Evolutionary conservation across 805 yeast genomes (phyloP), one percentile per base, ranked within the genome.

Genomic region (Lipomyces starkeyi): DNA sequence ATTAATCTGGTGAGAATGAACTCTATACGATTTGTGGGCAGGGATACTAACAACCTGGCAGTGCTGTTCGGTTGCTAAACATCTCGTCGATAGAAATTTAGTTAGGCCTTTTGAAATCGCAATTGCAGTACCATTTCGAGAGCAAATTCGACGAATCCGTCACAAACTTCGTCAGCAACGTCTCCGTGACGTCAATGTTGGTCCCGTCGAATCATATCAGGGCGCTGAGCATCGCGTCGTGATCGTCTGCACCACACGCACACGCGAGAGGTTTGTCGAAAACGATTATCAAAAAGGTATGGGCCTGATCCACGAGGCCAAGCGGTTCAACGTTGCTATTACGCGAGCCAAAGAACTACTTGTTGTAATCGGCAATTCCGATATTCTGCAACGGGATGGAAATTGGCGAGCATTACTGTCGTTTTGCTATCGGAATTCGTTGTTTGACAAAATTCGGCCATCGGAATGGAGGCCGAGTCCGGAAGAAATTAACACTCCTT

Each of bases 311-410:
- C 65, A 64, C 20, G 74, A 71, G 25, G 67, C 70, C 25, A 64
- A 67, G 47, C 68, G 85, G 71, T 74, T 83, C 65, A 83, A 83
- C 71, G 84, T 83, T 55, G 85, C 84, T 0, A 75, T 83, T 47
- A 83, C 85, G 1, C 78, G 86, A 71, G 83, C 84, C 9, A 78
- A 76, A 65, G 80, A 78, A 61, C 83, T 84, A 2, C 71, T 83
- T 66, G 74, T 83, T 9, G 76, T 84, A 0, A 77, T 84, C 63
- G 86, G 86, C 11, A 82, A 83, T 70, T 80, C 84, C 3, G 66
- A 56, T 13, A 52, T 68, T 0, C 64, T 75, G 34, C 66, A 63
- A 27, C 53, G 61, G 29, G 72, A 69, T 37, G 55, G 40, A 8
- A 69, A 69, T 49, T 69, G 72, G 72, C 65, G 72, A 1, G 64